Conservation (phyloP, 768 basidiomycete genomes). For the Calvatia gigantea region DNA sequence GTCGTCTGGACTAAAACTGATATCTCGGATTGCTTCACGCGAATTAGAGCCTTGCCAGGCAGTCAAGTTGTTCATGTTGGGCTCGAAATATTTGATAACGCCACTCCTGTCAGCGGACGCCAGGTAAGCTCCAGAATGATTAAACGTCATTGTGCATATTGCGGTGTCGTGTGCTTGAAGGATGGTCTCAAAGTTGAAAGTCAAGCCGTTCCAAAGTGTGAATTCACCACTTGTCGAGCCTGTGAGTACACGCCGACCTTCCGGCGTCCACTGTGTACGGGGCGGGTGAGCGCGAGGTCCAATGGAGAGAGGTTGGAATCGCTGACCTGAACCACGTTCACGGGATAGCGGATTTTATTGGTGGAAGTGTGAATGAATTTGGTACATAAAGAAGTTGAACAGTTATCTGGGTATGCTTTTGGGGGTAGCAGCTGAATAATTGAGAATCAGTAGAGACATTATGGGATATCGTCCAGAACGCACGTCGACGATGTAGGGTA, state of each 20-base stretch:
- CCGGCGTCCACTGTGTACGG: constrained; percentile 87
- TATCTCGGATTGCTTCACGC: constrained; percentile 90
- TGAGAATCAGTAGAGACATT: constrained; percentile 16
- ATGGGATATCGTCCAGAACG: constrained; percentile 22
- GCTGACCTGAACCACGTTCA: constrained; percentile 90
- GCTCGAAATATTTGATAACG: constrained; percentile 97
- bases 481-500: constrained; percentile 89
- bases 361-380: constrained; percentile 98
- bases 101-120: constrained; percentile 92
- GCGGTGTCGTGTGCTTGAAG: constrained; percentile 98
- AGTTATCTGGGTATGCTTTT: constrained; percentile 86
- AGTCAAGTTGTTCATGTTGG: constrained; percentile 97
- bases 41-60: constrained; percentile 83
- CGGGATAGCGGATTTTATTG: constrained; percentile 97
- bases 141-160: constrained; percentile 86
- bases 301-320: neutral
- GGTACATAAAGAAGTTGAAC: constrained; percentile 91
- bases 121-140: constrained; percentile 90
- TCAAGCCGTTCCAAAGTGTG: constrained; percentile 97
- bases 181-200: constrained; percentile 99
- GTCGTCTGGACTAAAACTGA: constrained; percentile 92
- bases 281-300: neutral
- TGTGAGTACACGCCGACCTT: constrained; percentile 88
- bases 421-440: constrained; percentile 80
- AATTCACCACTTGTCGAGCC: constrained; percentile 98